These are phyloP conservation scores for Hypomyces perniciosus DNA, from an alignment of 2,329 filamentous ascomycete genomes.

Conservation along the genomic window DNA sequence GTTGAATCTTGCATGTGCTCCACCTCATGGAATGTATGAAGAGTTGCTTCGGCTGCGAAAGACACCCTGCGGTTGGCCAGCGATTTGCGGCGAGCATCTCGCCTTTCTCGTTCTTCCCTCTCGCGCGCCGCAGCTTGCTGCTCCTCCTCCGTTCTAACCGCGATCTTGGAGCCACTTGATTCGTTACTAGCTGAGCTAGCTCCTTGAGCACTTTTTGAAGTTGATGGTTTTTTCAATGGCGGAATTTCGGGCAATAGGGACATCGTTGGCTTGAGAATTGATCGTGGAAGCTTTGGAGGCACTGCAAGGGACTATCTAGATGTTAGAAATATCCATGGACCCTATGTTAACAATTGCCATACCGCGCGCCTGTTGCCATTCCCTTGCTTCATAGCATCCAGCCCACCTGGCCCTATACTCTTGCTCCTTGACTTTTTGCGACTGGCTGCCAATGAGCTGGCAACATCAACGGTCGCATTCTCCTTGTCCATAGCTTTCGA, in stretches of 20 bases:
- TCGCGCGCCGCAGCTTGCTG: conserved; percentile 64
- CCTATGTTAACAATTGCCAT: conserved; percentile 24
- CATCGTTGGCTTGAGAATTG: conserved; percentile 77
- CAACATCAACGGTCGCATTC: conserved; percentile 66
- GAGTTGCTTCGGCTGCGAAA: conserved; percentile 92
- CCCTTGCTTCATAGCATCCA: conserved; percentile 72
- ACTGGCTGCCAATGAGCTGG: conserved; percentile 44
- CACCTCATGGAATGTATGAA: conserved; percentile 94
- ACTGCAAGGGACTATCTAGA: conserved; percentile 48
- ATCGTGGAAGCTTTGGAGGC: conserved; percentile 49
- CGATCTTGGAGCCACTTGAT: conserved; percentile 49
- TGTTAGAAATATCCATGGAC: conserved; percentile 13
- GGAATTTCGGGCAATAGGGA: conserved; percentile 62
- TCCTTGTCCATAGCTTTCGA: conserved; percentile 62
- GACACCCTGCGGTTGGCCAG: conserved; percentile 90
- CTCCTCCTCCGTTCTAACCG: conserved; percentile 62
- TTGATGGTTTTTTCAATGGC: conserved; percentile 45
- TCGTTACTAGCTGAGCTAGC: conserved; percentile 19
- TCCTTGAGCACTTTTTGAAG: conserved; percentile 2
- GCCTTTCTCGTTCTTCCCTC: conserved; percentile 65
- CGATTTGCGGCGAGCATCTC: conserved; percentile 87
- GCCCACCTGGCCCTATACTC: conserved; percentile 86
- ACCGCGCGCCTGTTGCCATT: conserved; percentile 77
- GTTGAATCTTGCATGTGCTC: conserved; percentile 78
- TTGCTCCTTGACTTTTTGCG: conserved; percentile 80